Evolutionary conservation across 164 flowering plant species (phyloP), one percentile per base, ranked within the genome.

Genomic region (Annona squamosa): DNA sequence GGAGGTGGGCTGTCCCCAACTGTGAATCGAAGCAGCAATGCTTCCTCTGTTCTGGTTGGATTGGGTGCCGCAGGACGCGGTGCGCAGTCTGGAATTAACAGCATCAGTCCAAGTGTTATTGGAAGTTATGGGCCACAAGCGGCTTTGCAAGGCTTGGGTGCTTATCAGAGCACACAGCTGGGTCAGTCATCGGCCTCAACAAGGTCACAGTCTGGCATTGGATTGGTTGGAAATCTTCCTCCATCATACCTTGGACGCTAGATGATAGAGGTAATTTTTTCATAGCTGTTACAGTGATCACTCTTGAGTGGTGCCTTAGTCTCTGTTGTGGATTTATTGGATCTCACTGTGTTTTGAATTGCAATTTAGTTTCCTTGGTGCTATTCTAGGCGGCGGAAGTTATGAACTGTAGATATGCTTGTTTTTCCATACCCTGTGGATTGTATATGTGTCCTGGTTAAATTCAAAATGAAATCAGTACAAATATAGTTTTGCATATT

Each of bases 101-200:
- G 77, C 46, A 66, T 84, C 5, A 81, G 80, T 69, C 87, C 88
- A 0, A 81, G 73, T 64, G 77, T 84, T 65, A 83, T 80, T 61
- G 84, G 77, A 19, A 82, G 65, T 73, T 86, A 83, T 81, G 82
- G 82, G 65, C 74, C 87, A 42, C 84, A 80, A 61, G 82, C 80
- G 19, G 87, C 82, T 67, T 72, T 84, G 74, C 83, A 82, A 45
- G 89, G 89, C 10, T 26, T 80, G 59, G 82, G 81, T 64, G 82
- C 77, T n/a, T 84, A 79, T 71, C 83, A 82, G 74, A 75, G 82
- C 68, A 57, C 78, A 5, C 85, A 76, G 37, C 26, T 72, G 9
- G 83, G 83, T 65, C 83, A 79, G 45, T 67, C 83, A 48, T 68
- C 84, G 10, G 72, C 74, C 7, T 13, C 72, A 26, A 47, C 77